phyloP scores from a whole-genome alignment of 2,329 filamentous ascomycete species.

The Clonostachys rosea region DNA sequence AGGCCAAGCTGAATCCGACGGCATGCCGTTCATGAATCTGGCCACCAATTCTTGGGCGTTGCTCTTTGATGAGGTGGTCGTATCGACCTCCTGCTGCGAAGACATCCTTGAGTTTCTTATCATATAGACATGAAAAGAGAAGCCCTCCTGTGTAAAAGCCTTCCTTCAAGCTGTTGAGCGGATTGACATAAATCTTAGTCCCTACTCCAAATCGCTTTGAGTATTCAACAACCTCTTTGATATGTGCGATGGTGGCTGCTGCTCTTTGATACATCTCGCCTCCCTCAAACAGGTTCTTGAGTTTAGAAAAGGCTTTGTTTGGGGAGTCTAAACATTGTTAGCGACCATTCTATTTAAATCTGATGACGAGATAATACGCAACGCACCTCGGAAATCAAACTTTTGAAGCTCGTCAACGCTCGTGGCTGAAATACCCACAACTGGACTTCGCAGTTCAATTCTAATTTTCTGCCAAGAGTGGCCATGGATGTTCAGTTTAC shows the following conservation, averaged over 20 bases:
- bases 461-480: slow-evolving; percentile 81
- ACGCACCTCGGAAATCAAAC: slow-evolving; percentile 81
- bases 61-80: slow-evolving; percentile 81
- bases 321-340: slow-evolving; percentile 38
- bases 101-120: slow-evolving; percentile 77
- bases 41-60: slow-evolving; percentile 64
- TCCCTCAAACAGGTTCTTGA: slow-evolving; percentile 57
- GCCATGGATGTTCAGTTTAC: slow-evolving; percentile 78
- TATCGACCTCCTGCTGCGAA: slow-evolving; percentile 94
- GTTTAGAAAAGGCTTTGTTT: slow-evolving; percentile 50
- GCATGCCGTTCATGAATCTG: slow-evolving; percentile 68
- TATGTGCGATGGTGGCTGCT: slow-evolving; percentile 71
- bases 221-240: slow-evolving; percentile 75
- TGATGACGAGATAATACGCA: neutral
- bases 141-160: slow-evolving; percentile 84
- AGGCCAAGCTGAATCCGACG: slow-evolving; percentile 87
- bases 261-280: slow-evolving; percentile 69
- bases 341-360: neutral
- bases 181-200: slow-evolving; percentile 78
- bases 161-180: slow-evolving; percentile 84
- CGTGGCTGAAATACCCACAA: slow-evolving; percentile 79
- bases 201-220: slow-evolving; percentile 69
- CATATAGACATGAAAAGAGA: slow-evolving; percentile 86
- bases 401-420: slow-evolving; percentile 84
- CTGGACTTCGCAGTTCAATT: slow-evolving; percentile 73